phyloP scores from a whole-genome alignment of 78 protist species.

The Paratrimastix pyriformis region DNA sequence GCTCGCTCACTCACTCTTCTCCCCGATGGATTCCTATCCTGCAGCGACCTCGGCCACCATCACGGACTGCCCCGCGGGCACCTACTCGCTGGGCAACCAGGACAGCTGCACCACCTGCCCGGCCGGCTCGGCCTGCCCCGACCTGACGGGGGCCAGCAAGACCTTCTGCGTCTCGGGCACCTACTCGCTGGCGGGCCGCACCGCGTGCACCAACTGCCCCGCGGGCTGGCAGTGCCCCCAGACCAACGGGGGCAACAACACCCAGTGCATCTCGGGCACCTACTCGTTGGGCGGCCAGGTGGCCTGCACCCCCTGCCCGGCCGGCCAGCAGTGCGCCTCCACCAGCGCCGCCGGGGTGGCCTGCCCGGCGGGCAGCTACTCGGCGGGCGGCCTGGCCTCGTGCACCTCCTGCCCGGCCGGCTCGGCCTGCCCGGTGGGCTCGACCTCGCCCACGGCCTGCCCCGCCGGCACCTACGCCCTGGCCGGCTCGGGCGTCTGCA shows the following conservation, averaged over 20 bases:
- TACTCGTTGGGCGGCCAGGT: neutral
- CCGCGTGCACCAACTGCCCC: neutral
- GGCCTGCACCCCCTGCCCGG: neutral
- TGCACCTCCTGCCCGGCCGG: too few relatives aligned
- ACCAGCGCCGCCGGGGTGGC: neutral
- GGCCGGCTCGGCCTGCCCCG: neutral
- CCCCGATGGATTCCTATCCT: too few relatives aligned
- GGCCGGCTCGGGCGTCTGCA: neutral
- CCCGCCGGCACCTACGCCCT: slow-evolving; percentile 1
- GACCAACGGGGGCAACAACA: neutral
- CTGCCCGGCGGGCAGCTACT: slow-evolving; percentile 12
- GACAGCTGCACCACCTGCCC: neutral
- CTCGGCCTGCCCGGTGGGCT: too few relatives aligned
- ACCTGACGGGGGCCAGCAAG: neutral
- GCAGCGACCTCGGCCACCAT: neutral
- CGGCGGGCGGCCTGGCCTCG: neutral
- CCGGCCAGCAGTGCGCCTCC: neutral
- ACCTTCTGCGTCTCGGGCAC: neutral
- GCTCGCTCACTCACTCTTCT: too few relatives aligned
- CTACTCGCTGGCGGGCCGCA: neutral
- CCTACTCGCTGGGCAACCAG: neutral
- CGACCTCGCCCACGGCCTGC: slow-evolving; percentile 13
- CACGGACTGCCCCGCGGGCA: neutral
- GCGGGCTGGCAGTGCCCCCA: slow-evolving; percentile 9
- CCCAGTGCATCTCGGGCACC: neutral